Conservation (phyloP, 768 basidiomycete species). For the Rhodotorula diobovata region DNA sequence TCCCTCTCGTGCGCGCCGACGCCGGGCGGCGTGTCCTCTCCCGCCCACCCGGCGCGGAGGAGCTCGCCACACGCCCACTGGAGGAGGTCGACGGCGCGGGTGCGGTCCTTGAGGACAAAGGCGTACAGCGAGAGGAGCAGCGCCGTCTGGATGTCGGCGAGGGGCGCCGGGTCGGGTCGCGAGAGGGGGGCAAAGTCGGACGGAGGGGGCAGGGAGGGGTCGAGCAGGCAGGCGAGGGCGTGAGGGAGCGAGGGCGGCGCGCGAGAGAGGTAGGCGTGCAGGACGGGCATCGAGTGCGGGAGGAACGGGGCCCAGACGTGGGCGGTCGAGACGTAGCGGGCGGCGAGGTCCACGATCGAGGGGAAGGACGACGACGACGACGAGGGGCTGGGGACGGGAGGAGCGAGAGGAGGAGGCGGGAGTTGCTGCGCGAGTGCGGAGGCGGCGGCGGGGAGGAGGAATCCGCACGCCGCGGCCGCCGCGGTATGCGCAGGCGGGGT, state of each 20-base stretch:
- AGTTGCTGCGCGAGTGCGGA: neutral
- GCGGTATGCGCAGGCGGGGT: neutral
- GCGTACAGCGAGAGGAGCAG: constrained; percentile 1
- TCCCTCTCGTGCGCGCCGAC: neutral
- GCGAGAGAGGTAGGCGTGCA: neutral
- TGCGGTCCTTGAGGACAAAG: neutral
- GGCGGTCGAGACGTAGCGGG: neutral
- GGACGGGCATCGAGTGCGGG: neutral
- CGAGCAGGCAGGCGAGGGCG: constrained; percentile 14
- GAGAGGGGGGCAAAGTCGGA: neutral
- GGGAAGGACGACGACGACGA: neutral
- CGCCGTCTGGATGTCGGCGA: constrained; percentile 8
- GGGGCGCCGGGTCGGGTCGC: neutral
- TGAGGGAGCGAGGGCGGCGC: neutral
- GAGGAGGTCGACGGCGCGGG: neutral
- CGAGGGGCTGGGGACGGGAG: neutral
- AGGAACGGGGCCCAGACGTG: constrained; percentile 17
- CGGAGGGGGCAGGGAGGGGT: neutral
- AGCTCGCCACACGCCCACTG: constrained; percentile 13
- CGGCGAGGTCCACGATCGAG: neutral
- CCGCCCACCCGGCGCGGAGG: neutral
- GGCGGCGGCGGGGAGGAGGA: neutral
- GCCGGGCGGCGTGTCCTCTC: neutral
- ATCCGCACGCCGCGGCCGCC: neutral
- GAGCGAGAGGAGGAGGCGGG: neutral